A percentile compares a stretch with the other conserved stretches of the same genome.
phyloP scores from a whole-genome alignment of 805 yeast species.

The Sungouiozyma ichnusensis region DNA sequence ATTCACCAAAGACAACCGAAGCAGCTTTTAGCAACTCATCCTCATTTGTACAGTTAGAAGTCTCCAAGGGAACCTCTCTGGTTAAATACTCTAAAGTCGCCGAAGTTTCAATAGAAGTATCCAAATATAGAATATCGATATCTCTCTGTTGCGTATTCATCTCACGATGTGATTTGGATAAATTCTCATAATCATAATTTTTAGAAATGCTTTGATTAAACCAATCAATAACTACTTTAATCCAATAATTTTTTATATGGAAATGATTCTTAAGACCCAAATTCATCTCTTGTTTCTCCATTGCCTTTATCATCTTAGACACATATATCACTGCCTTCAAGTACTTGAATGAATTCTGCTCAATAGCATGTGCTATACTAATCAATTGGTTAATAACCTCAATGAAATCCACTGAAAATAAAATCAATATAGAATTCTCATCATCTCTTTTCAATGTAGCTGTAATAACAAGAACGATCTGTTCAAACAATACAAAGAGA shows the following conservation, averaged over 20 bases:
- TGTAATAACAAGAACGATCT: slow-evolving; percentile 36
- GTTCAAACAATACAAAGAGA: slow-evolving; percentile 34
- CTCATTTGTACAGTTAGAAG: slow-evolving; percentile 42
- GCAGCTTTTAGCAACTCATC: slow-evolving; percentile 41
- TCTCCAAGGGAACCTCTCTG: slow-evolving; percentile 44
- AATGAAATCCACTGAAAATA: slow-evolving; percentile 25
- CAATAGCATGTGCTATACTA: slow-evolving; percentile 12
- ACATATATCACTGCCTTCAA: slow-evolving; percentile 21
- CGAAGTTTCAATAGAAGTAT: slow-evolving; percentile 50
- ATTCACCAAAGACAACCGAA: slow-evolving; percentile 56
- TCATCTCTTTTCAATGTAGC: slow-evolving; percentile 24
- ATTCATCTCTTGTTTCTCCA: slow-evolving; percentile 15
- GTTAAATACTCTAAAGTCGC: slow-evolving; percentile 45
- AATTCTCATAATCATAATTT: slow-evolving; percentile 24
- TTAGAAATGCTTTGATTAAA: slow-evolving; percentile 38
- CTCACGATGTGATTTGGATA: slow-evolving; percentile 21
- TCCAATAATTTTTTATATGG: slow-evolving; percentile 35
- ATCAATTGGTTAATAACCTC: slow-evolving; percentile 24
- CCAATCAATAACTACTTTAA: slow-evolving; percentile 41
- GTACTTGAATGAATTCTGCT: slow-evolving; percentile 10
- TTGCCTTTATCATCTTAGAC: slow-evolving; percentile 19
- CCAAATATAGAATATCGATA: slow-evolving; percentile 38
- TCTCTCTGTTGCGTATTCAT: slow-evolving; percentile 30
- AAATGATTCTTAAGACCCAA: slow-evolving; percentile 33
- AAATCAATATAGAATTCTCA: slow-evolving; percentile 16